Evolutionary conservation across 768 basidiomycete species (phyloP), one percentile per base, ranked within the genome.

Genomic region (Mycena amicta): DNA sequence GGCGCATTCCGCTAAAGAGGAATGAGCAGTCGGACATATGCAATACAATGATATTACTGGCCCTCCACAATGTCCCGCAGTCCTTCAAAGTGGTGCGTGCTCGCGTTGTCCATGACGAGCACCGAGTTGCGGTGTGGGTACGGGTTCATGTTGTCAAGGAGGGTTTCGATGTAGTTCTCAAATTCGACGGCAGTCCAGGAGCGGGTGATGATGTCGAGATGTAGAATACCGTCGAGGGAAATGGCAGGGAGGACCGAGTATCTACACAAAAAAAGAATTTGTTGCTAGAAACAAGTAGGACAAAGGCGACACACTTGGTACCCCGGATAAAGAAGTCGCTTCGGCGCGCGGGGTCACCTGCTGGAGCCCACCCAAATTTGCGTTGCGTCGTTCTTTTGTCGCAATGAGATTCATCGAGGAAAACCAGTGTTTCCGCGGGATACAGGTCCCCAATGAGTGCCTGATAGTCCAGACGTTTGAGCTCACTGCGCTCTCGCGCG

Each of bases 101-200:
- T 61, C 27, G 67, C 71, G 61, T 76, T 77, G 53, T 77, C 73
- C 50, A 69, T 65, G 18, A 76, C 62, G 37, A 77, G 64, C 15
- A 77, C 73, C 18, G 68, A 73, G 40, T 67, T 66, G 3, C 28
- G 41, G 2, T 13, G 52, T 22, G 71, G 72, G 40, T 57, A 77
- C 15, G 69, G 70, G 30, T 74, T 70, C 72, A 76, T 74, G 12
- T 56, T 33, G 40, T 63, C 59, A 2, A 73, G 56, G 16, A 72
- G 60, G 23, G 27, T 54, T 30, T 59, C 50, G 47, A 70, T 57
- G 47, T 59, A 72, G 8, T 54, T 18, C 16, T 20, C 50, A 70
- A n/a, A 74, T 26, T 67, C 59, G 23, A 65, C 61, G 3, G 54
- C 55, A 27, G 59, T 65, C 37, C 67, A 68, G 15, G 71, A 71